Evolutionary conservation across 2,329 filamentous ascomycete genomes (phyloP).

Genomic region (Tolypocladium album): DNA sequence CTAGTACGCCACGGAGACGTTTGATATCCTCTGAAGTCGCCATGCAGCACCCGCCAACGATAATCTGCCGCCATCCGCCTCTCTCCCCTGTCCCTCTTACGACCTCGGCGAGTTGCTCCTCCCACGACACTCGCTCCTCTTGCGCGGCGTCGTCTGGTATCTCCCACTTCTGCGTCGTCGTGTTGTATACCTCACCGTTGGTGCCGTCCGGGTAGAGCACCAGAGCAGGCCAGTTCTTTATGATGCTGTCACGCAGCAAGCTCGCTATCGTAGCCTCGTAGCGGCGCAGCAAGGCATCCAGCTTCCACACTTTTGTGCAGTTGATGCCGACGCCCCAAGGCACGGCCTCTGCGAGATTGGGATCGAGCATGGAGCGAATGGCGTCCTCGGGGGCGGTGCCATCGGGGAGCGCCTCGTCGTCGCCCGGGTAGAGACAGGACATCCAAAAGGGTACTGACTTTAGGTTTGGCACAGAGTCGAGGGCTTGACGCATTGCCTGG

Average conservation of each 20-base stretch:
- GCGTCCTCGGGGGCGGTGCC: conserved; percentile 30
- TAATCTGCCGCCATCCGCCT: conserved; percentile 31
- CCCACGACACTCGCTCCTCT: conserved; percentile 28
- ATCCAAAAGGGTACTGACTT: conserved; percentile 45
- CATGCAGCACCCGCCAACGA: conserved; percentile 45
- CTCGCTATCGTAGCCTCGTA: conserved; percentile 38
- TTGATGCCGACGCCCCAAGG: conserved; percentile 60
- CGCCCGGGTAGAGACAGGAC: conserved; percentile 49
- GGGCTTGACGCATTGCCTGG: conserved; percentile 38
- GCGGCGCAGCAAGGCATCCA: conserved; percentile 41
- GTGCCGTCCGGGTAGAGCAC: conserved; percentile 61
- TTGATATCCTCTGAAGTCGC: conserved; percentile 25
- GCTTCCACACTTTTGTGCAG: conserved; percentile 55
- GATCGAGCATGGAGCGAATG: conserved; percentile 26
- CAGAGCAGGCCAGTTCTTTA: conserved; percentile 36
- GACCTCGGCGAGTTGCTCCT: conserved; percentile 28
- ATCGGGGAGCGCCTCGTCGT: conserved; percentile 43
- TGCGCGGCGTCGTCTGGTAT: conserved; percentile 16
- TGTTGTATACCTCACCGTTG: conserved; percentile 57
- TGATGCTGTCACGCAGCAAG: conserved; percentile 22
- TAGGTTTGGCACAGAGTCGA: conserved; percentile 16
- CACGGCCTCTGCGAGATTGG: conserved; percentile 8
- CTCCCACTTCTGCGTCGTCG: conserved; percentile 50
- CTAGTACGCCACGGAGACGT: conserved; percentile 13
- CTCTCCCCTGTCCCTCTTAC: conserved; percentile 24